Base-by-base conservation (phyloP, 2,329 filamentous ascomycete genomes). In the Penicillium vulpinum region DNA sequence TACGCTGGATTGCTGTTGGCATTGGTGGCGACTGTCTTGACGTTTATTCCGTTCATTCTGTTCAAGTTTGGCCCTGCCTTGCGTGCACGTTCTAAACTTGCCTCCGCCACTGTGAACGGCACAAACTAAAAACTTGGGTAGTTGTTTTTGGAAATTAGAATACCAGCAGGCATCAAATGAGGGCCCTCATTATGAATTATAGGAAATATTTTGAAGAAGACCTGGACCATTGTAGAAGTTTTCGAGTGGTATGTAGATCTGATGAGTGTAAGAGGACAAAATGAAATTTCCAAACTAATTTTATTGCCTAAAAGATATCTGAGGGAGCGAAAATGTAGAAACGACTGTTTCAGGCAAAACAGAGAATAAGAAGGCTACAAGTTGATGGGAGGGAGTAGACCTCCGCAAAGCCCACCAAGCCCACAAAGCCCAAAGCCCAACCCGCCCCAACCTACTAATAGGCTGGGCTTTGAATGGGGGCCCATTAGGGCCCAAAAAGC, bases 1-100 rank as follows among this genome's bases (percentile, higher is more conserved):
- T 83, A 78, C 52, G 80, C 81, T 1, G 81, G 81, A 10, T 64
- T 83, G 18, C 73, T 83, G 18, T 62, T 83, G 51, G 75, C 80
- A 0, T 58, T 82, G 9, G 70, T 82, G 16, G 80, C 77, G 1
- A 79, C 78, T 0, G 54, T 61, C 28, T 67, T 69, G 55, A 70
- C 63, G 24, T 65, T 68, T 1, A 70, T 71, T 41, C 70, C 70
- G 0, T 73, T 64, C 55, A 58, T 64, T 21, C 62, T 76, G 28
- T 72, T 61, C 24, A 67, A 66, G 51, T 72, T 58, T 44, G 70
- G 70, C 2, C 67, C 68, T 28, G 46, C 43, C 29, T 57, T 75
- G 40, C 63, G 73, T 16, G 65, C 67, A 9, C 58, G 72, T 4
- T 73, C 69, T 0, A 68, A 61, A 58, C 56, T 75, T 44, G 73